A percentile compares a stretch with the other conserved stretches of the same genome.
Conservation (phyloP, 2,329 filamentous ascomycete genomes). For the Chaetomium globosum region DNA sequence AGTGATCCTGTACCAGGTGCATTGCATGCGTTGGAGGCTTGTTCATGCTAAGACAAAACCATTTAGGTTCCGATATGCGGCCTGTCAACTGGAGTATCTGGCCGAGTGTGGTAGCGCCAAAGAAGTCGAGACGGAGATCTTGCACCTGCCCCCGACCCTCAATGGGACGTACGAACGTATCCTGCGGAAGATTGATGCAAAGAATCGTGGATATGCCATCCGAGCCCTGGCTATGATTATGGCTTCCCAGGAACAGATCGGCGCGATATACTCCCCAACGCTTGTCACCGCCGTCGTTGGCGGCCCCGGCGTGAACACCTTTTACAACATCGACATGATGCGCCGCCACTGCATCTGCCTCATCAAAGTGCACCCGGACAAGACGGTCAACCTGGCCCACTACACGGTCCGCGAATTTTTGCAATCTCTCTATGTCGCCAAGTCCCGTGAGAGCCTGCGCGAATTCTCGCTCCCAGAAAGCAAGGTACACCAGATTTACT, state of each 20-base stretch:
- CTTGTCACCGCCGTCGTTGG: neutral
- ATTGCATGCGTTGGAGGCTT: neutral
- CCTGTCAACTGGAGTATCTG: slow-evolving; percentile 3
- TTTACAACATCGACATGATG: slow-evolving; percentile 6
- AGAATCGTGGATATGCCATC: neutral
- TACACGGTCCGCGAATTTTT: slow-evolving; percentile 32
- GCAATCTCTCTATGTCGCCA: slow-evolving; percentile 2
- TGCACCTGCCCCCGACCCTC: neutral
- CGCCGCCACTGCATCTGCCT: slow-evolving; percentile 10
- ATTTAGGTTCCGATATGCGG: slow-evolving; percentile 11
- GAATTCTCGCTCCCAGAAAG: slow-evolving; percentile 7
- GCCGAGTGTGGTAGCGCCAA: neutral
- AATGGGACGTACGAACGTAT: slow-evolving; percentile 5
- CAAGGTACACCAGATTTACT: neutral
- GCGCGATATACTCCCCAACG: neutral
- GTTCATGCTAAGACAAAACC: neutral
- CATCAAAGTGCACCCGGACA: neutral
- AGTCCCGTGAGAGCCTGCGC: neutral
- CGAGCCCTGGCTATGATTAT: slow-evolving; percentile 19
- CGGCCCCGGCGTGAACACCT: neutral
- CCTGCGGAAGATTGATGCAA: slow-evolving; percentile 26
- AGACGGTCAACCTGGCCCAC: slow-evolving; percentile 25
- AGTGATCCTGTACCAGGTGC: neutral
- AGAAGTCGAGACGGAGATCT: slow-evolving; percentile 2
- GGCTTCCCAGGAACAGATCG: neutral